These are phyloP conservation scores for Aplosporella prunicola DNA, from an alignment of 2,329 filamentous ascomycete species.

Conservation along the genomic window DNA sequence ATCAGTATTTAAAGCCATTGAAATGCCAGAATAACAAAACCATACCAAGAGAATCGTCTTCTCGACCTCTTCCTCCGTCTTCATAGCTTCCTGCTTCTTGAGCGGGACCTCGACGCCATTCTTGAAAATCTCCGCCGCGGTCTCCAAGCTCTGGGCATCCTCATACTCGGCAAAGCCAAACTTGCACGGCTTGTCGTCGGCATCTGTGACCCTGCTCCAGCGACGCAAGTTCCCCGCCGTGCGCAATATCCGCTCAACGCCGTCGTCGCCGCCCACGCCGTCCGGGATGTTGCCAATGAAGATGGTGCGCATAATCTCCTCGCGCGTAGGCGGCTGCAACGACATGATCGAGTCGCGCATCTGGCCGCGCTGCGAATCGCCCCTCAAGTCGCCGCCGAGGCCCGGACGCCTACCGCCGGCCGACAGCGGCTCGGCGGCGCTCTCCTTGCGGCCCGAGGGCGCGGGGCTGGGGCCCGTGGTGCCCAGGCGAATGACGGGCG, in stretches of 20 bases:
- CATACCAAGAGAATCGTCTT: slow-evolving; percentile 60
- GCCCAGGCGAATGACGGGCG: slow-evolving; percentile 87
- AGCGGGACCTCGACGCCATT: slow-evolving; percentile 67
- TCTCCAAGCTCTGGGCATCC: slow-evolving; percentile 76
- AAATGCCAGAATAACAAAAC: slow-evolving; percentile 9
- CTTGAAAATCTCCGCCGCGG: slow-evolving; percentile 74
- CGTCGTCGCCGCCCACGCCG: slow-evolving; percentile 65
- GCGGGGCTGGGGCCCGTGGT: slow-evolving; percentile 52
- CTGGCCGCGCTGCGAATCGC: slow-evolving; percentile 57
- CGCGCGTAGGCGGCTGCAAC: slow-evolving; percentile 70
- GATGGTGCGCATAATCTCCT: slow-evolving; percentile 85
- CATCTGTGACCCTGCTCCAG: slow-evolving; percentile 72
- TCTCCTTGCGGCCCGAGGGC: slow-evolving; percentile 41
- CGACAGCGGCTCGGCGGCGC: slow-evolving; percentile 28
- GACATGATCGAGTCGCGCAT: slow-evolving; percentile 61
- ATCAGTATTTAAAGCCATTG: neutral
- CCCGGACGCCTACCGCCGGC: slow-evolving; percentile 34
- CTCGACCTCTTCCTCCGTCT: slow-evolving; percentile 42
- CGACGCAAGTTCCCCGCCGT: slow-evolving; percentile 71
- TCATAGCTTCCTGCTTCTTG: slow-evolving; percentile 55
- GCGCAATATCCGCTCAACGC: slow-evolving; percentile 66
- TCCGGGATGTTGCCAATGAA: slow-evolving; percentile 82
- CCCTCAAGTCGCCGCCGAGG: slow-evolving; percentile 46
- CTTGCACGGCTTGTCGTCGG: slow-evolving; percentile 70
- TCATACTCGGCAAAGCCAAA: slow-evolving; percentile 97